These are phyloP conservation scores for Kwoniella shivajii DNA, from an alignment of 1,284 basidiomycete genomes.

Conservation along the genomic window DNA sequence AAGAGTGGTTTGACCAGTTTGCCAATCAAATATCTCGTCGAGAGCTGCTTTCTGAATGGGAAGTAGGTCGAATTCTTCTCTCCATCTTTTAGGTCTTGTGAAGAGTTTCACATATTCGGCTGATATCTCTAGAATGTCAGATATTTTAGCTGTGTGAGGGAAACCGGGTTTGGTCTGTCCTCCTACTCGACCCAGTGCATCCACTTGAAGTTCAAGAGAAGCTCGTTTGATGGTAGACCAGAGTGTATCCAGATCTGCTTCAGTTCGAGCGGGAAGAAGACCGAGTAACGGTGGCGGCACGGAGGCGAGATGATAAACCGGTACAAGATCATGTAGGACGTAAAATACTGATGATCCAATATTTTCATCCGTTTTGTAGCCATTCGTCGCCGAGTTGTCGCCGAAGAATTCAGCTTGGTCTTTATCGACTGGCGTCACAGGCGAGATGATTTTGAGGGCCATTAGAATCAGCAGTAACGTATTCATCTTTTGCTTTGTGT, in stretches of 20 bases:
- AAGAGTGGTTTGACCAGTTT: conserved; percentile 15
- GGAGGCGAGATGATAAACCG: conserved; percentile 42
- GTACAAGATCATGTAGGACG: conserved; percentile 38
- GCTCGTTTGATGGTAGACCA: conserved; percentile 31
- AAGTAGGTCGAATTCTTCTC: conserved; percentile 22
- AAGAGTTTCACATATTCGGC: conserved; percentile 24
- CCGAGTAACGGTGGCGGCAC: conserved; percentile 28
- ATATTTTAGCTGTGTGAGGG: conserved; percentile 20
- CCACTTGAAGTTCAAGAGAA: conserved; percentile 18
- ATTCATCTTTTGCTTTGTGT: conserved; percentile 26
- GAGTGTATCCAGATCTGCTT: conserved; percentile 22
- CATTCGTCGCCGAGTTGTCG: not conserved
- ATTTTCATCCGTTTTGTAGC: conserved; percentile 12
- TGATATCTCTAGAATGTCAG: conserved; percentile 23
- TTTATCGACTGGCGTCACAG: conserved; percentile 20
- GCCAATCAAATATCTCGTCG: conserved; percentile 25
- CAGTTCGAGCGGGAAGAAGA: conserved; percentile 25
- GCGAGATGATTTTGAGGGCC: conserved; percentile 37
- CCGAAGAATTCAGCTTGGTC: conserved; percentile 13
- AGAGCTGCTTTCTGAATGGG: conserved; percentile 36
- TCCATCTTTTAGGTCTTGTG: conserved; percentile 32
- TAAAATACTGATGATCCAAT: conserved; percentile 29
- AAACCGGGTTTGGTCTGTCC: conserved; percentile 1
- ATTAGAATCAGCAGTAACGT: conserved; percentile 29
- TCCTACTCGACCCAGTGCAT: not conserved